A percentile compares a stretch with the other conserved stretches of the same genome.
These are phyloP conservation scores for Quercus aquifolioides DNA, from an alignment of 306 rosid genomes.

Conservation along the genomic window DNA sequence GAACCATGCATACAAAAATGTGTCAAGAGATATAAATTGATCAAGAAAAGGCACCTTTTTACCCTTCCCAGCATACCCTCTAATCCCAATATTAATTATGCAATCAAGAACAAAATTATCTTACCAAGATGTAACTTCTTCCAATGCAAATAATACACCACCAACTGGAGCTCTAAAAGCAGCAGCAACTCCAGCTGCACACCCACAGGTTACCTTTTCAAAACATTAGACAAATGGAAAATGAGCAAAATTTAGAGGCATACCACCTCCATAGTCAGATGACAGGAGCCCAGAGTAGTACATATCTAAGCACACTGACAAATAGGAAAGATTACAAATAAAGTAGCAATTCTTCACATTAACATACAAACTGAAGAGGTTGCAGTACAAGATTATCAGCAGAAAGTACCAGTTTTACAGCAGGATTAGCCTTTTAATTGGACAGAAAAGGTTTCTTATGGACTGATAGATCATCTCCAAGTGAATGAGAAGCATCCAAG, in stretches of 20 bases:
- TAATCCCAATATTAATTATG: background rate
- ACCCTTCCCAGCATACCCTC: background rate
- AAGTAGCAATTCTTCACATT: background rate
- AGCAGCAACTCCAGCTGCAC: conserved; percentile 99
- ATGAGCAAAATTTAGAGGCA: conserved; percentile 9
- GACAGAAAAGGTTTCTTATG: background rate
- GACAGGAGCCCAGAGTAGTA: no score
- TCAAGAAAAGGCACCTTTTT: background rate
- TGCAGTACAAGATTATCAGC: background rate
- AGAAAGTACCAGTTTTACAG: background rate
- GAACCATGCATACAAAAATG: background rate
- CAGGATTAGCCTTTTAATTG: background rate
- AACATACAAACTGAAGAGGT: background rate
- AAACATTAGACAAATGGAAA: conserved; percentile 26
- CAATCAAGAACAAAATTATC: conserved; percentile 19
- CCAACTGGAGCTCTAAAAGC: conserved; percentile 99
- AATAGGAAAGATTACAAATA: background rate
- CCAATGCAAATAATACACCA: conserved; percentile 95
- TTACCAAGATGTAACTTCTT: conserved; percentile 98
- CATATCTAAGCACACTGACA: background rate
- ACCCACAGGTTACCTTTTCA: conserved; percentile 95
- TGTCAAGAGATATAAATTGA: background rate
- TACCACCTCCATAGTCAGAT: background rate
- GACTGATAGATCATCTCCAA: background rate
- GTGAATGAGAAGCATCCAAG: background rate